Percentiles rank a stretch among this genome's conserved stretches.
Conservation (phyloP, 2,329 filamentous ascomycete species). For the Arthrobotrys musiformis region DNA sequence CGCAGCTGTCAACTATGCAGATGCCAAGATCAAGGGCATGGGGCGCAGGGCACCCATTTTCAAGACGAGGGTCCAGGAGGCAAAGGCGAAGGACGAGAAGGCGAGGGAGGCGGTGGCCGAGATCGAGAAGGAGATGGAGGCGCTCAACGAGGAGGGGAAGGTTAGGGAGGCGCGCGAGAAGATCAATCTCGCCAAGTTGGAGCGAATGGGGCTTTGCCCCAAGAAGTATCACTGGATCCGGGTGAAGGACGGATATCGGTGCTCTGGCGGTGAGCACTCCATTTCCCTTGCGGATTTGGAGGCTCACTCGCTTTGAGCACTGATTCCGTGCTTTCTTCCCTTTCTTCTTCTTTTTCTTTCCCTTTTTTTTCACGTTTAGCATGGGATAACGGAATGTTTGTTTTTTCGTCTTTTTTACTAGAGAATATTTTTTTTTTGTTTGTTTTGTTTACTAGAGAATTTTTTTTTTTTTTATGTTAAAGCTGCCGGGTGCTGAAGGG, state of each 20-base stretch:
- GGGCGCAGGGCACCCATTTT: not conserved
- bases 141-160: constrained; percentile 59
- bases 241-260: constrained; percentile 70
- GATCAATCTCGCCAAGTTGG: constrained; percentile 63
- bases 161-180: constrained; percentile 54
- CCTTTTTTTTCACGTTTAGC: not conserved
- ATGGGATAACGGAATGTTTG: not conserved
- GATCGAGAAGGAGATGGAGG: constrained; percentile 10
- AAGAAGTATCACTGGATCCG: constrained; percentile 72
- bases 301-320: not conserved
- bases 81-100: not conserved
- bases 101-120: not conserved
- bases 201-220: constrained; percentile 69
- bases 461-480: no score
- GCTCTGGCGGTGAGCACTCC: constrained; percentile 72
- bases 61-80: not conserved
- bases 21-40: constrained; percentile 45
- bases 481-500: not conserved
- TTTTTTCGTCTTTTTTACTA: not conserved
- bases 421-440: not conserved
- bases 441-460: not conserved
- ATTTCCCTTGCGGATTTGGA: constrained; percentile 60
- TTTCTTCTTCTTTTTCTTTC: constrained; percentile 1
- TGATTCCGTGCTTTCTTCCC: not conserved
- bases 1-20: constrained; percentile 61